These are phyloP conservation scores for Colletotrichum tamarilloi DNA, from an alignment of 2,329 filamentous ascomycete genomes.

Conservation along the genomic window DNA sequence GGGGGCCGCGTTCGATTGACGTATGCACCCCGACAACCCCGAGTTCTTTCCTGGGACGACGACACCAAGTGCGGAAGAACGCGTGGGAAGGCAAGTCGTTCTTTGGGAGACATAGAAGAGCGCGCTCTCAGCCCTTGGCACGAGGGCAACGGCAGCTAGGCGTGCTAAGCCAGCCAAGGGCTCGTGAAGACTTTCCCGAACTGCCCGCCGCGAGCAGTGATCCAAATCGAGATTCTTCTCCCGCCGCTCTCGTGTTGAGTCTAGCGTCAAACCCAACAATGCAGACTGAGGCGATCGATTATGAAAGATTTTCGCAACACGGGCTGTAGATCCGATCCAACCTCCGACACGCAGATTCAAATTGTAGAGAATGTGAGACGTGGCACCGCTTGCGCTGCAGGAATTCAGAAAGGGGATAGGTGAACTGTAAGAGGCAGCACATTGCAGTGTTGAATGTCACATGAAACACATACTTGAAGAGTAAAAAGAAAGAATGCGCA, in stretches of 20 bases:
- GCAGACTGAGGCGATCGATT: slow-evolving; percentile 12
- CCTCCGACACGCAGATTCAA: neutral
- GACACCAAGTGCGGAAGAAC: neutral
- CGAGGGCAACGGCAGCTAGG: slow-evolving; percentile 28
- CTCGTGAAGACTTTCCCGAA: neutral
- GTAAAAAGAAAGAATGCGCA: neutral
- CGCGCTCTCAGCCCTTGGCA: slow-evolving; percentile 8
- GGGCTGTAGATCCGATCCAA: slow-evolving; percentile 23
- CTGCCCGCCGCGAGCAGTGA: neutral
- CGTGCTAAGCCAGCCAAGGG: neutral
- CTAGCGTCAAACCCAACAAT: slow-evolving; percentile 25
- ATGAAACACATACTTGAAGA: neutral
- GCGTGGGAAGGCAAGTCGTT: neutral
- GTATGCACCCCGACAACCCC: neutral
- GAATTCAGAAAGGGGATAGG: neutral
- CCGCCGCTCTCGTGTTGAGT: slow-evolving; percentile 21
- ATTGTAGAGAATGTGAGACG: slow-evolving; percentile 30
- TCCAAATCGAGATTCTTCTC: slow-evolving; percentile 13
- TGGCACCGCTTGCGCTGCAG: slow-evolving; percentile 14
- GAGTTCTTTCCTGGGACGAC: neutral
- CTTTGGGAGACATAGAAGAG: neutral
- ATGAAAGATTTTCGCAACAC: slow-evolving; percentile 1
- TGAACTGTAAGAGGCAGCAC: neutral
- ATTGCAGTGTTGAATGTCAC: neutral
- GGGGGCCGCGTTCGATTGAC: slow-evolving; percentile 26